Evolutionary conservation across 805 yeast genomes (phyloP), one percentile per base, ranked within the genome.

Genomic region (Komagataella populi): DNA sequence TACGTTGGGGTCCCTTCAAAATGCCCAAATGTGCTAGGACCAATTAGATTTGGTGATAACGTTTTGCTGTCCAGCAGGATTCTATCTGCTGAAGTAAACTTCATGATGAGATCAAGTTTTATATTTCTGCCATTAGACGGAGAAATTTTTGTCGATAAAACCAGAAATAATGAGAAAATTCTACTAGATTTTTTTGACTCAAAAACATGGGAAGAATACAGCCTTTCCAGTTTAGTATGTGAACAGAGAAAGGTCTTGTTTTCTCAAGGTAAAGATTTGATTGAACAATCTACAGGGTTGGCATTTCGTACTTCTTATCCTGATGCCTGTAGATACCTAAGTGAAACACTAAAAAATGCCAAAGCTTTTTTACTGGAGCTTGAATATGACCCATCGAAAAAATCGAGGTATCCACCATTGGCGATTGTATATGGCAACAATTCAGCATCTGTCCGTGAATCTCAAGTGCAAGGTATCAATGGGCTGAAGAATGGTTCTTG

Each of bases 11-110:
- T 81, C 0, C 97, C 97, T 2, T 71, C 82, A 20, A 87, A 85
- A 60, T 88, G 96, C 64, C 79, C 89, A 8, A 87, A 87, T 61
- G 85, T 88, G 48, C 64, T 90, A 51, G 96, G 96, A 1, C 96
- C 97, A 0, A 65, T 89, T 2, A 66, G 95, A 57, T 80, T 75
- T 56, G 95, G 95, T 22, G 97, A 90, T 62, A 74, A 83, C 45
- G 88, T 90, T 4, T 65, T 88, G 54, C 71, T 87, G 51, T 83
- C 85, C 59, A 85, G 83, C 55, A 81, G 80, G 55, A 77, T 89
- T 43, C 67, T 90, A 49, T 83, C 95, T 2, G 80, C 84, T 39
- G 93, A 87, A 61, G 84, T 82, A 8, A 88, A 85, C 59, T 90
- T 90, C 64, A 79, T 87, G 71, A 87, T 89, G 95, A 76, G 97